Evolutionary conservation across 805 yeast genomes (phyloP).

Genomic region (Zygoascus biomembranicola): DNA sequence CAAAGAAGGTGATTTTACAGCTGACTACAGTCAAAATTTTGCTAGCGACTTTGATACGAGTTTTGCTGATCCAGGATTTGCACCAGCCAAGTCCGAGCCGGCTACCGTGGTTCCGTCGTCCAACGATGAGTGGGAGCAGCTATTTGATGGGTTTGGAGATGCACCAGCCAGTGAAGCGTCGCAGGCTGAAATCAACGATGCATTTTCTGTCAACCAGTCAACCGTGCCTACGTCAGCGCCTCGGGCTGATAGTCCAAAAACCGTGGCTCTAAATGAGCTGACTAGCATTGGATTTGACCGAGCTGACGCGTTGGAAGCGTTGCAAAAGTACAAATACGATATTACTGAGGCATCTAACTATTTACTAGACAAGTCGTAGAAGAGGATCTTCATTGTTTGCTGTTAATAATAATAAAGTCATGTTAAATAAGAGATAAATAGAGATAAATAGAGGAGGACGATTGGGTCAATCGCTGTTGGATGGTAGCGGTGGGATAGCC

Average conservation of each 20-base stretch:
- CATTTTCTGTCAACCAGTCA: constrained; percentile 13
- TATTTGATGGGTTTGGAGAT: constrained; percentile 76
- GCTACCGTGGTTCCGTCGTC: constrained; percentile 9
- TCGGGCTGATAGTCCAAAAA: constrained; percentile 24
- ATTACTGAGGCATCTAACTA: constrained; percentile 82
- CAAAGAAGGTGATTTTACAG: constrained; percentile 23
- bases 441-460: not conserved
- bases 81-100: not conserved
- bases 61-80: not conserved
- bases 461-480: not conserved
- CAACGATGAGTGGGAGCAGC: constrained; percentile 87
- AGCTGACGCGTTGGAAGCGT: constrained; percentile 57
- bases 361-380: constrained; percentile 44
- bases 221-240: constrained; percentile 5
- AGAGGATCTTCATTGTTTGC: not conserved
- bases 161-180: constrained; percentile 9
- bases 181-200: constrained; percentile 13
- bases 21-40: constrained; percentile 12
- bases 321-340: constrained; percentile 62
- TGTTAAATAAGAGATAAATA: constrained; percentile 1
- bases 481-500: not conserved
- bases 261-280: constrained; percentile 63
- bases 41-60: constrained; percentile 13
- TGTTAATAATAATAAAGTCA: not conserved
- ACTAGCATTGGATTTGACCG: constrained; percentile 84